phyloP scores from a whole-genome alignment of 140 eudicot species.

The Anethum foeniculum region DNA sequence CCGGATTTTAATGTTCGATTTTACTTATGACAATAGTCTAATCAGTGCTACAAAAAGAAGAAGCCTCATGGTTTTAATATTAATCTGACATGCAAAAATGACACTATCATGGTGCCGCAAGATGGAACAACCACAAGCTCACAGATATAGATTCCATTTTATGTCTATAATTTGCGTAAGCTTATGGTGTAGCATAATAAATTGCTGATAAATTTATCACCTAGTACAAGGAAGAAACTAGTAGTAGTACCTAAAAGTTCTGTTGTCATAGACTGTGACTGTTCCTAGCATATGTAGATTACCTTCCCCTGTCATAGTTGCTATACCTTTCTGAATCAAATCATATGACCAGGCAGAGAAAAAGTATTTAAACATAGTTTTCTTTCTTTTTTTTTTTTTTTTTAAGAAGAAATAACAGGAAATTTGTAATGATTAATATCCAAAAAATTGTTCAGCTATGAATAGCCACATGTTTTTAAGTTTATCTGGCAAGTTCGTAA shows the following conservation, averaged over 20 bases:
- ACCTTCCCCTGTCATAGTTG: background rate
- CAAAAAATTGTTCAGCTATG: background rate
- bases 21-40: background rate
- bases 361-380: background rate
- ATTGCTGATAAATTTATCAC: background rate
- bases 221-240: background rate
- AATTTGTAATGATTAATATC: background rate
- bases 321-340: background rate
- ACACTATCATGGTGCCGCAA: background rate
- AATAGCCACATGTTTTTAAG: background rate
- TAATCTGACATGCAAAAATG: background rate
- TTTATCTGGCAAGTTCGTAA: too few relatives aligned
- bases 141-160: background rate
- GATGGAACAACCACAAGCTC: background rate
- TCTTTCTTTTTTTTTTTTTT: too few relatives aligned
- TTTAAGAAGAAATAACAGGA: background rate
- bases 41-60: background rate
- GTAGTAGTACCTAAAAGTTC: background rate
- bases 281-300: background rate
- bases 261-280: background rate
- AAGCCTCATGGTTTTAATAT: background rate
- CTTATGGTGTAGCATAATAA: background rate
- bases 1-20: background rate
- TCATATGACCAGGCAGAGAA: background rate
- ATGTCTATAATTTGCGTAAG: background rate